phyloP scores from a whole-genome alignment of 106 monocot species.

The Alisma plantagoaquatica region DNA sequence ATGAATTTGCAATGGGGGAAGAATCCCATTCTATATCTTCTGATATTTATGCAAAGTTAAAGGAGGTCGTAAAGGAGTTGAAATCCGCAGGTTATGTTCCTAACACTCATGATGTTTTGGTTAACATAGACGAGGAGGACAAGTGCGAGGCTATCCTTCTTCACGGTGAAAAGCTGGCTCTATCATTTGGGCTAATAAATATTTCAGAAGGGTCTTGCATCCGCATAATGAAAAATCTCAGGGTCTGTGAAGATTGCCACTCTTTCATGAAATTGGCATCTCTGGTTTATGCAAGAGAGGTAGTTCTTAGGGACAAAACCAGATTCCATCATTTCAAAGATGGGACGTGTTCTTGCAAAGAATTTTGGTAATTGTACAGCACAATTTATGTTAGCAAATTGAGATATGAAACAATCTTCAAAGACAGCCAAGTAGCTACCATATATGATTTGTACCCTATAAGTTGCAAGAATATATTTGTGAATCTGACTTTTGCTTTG shows the following conservation, averaged over 20 bases:
- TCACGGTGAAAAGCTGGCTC: slow-evolving; percentile 67
- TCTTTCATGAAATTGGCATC: slow-evolving; percentile 35
- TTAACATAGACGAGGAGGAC: slow-evolving; percentile 53
- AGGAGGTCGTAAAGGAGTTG: slow-evolving; percentile 34
- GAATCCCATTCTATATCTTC: slow-evolving; percentile 24
- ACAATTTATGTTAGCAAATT: no score
- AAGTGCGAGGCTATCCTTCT: slow-evolving; percentile 30
- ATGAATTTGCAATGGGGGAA: slow-evolving; percentile 33
- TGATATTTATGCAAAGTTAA: slow-evolving; percentile 40
- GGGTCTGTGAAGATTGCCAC: slow-evolving; percentile 49
- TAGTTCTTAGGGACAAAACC: slow-evolving; percentile 37
- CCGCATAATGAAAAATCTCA: slow-evolving; percentile 34
- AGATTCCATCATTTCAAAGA: slow-evolving; percentile 38
- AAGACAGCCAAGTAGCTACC: no score
- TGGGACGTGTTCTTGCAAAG: slow-evolving; percentile 37
- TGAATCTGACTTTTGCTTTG: no score
- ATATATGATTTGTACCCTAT: no score
- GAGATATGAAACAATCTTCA: no score
- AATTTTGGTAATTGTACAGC: slow-evolving; percentile 45
- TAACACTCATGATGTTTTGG: slow-evolving; percentile 26
- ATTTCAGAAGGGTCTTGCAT: slow-evolving; percentile 15
- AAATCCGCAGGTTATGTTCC: slow-evolving; percentile 38
- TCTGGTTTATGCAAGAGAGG: slow-evolving; percentile 19
- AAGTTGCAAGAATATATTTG: no score
- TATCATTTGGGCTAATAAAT: slow-evolving; percentile 38